These are phyloP conservation scores for Castanopsis chinensis DNA, from an alignment of 306 rosid genomes.

Conservation along the genomic window DNA sequence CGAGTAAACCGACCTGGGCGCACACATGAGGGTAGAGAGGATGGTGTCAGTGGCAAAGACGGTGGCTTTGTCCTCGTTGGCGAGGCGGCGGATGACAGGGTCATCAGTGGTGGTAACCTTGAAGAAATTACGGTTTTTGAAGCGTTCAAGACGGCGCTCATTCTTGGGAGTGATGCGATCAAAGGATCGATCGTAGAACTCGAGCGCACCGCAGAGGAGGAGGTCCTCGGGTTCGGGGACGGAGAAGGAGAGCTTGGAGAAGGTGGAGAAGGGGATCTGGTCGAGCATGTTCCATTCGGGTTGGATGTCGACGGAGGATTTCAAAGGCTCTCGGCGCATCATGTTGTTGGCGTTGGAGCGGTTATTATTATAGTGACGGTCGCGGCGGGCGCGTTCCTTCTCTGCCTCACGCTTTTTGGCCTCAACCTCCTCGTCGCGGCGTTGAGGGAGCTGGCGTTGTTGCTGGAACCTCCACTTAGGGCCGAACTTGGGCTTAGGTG, in stretches of 20 bases:
- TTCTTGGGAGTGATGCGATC: slow-evolving; percentile 81
- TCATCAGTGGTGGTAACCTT: slow-evolving; percentile 91
- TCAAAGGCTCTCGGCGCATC: slow-evolving; percentile 75
- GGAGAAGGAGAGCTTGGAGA: slow-evolving; percentile 83
- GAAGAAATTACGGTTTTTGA: slow-evolving; percentile 82
- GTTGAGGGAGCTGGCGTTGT: slow-evolving; percentile 79
- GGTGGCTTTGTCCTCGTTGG: slow-evolving; percentile 82
- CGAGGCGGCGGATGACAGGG: slow-evolving; percentile 80
- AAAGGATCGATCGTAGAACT: slow-evolving; percentile 68
- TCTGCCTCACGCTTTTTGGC: slow-evolving; percentile 80
- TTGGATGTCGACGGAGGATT: slow-evolving; percentile 86
- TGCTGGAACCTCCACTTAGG: slow-evolving; percentile 89
- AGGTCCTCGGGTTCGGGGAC: slow-evolving; percentile 87
- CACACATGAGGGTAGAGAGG: slow-evolving; percentile 86
- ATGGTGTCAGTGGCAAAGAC: slow-evolving; percentile 82
- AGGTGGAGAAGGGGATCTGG: slow-evolving; percentile 85
- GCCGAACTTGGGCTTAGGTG: slow-evolving; percentile 80
- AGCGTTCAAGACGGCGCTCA: slow-evolving; percentile 78
- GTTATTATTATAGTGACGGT: slow-evolving; percentile 70
- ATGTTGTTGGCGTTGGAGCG: slow-evolving; percentile 62
- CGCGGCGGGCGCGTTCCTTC: slow-evolving; percentile 90
- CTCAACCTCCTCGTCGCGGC: slow-evolving; percentile 91
- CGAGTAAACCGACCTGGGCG: slow-evolving; percentile 84
- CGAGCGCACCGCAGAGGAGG: slow-evolving; percentile 72
- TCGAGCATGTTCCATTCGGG: slow-evolving; percentile 98